Percentiles rank a stretch among this genome's conserved stretches.
Conservation (phyloP, 169 alveolate species). For the Plasmodium reichenowi region DNA sequence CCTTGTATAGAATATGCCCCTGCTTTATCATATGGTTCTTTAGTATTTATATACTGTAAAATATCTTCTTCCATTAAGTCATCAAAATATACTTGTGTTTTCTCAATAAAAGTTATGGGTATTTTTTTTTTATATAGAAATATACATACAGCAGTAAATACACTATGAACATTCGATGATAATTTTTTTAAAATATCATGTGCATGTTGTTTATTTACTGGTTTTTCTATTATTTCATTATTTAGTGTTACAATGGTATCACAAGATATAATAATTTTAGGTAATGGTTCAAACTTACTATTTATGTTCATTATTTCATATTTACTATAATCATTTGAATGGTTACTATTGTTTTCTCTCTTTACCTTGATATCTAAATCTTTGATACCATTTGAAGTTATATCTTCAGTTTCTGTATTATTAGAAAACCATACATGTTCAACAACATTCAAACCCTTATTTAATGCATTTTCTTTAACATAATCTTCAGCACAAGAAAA, state of each 20-base stretch:
- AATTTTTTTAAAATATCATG: conserved; percentile 73
- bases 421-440: conserved; percentile 72
- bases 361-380: neutral
- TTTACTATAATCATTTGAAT: conserved; percentile 3
- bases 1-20: conserved; percentile 85
- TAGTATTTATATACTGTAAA: conserved; percentile 69
- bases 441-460: conserved; percentile 82
- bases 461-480: conserved; percentile 81
- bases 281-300: conserved; percentile 53
- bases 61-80: conserved; percentile 79
- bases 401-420: neutral
- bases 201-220: conserved; percentile 80
- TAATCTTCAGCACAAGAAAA: conserved; percentile 81
- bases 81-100: conserved; percentile 78
- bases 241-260: conserved; percentile 81
- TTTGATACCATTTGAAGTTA: neutral
- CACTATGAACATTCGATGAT: conserved; percentile 71
- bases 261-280: conserved; percentile 56
- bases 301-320: conserved; percentile 13
- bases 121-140: conserved; percentile 71
- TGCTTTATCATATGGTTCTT: conserved; percentile 73
- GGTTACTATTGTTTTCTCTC: neutral
- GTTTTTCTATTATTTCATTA: conserved; percentile 84
- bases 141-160: conserved; percentile 82
- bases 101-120: conserved; percentile 75